phyloP scores from a whole-genome alignment of 108 stramenopile genomes.

The Mediolabrus comicus region DNA sequence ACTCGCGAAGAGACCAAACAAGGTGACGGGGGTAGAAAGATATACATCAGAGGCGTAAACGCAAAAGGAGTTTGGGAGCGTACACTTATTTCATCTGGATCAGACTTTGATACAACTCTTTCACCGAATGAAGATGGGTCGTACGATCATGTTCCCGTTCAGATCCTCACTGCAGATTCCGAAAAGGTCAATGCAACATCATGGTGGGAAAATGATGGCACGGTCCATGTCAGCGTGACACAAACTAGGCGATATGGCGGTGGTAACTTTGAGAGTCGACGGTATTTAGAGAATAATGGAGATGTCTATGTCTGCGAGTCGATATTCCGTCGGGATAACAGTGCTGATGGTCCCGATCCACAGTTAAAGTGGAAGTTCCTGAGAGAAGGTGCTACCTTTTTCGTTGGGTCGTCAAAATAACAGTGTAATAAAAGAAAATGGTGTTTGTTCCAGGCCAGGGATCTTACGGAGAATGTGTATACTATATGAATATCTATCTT shows the following conservation, averaged over 20 bases:
- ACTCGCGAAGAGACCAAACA: conserved; percentile 72
- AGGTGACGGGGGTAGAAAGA: conserved; percentile 49
- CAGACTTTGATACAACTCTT: conserved; percentile 28
- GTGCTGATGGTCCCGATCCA: conserved; percentile 36
- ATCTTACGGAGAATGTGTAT: background rate
- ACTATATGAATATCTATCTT: background rate
- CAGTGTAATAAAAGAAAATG: background rate
- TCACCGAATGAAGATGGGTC: conserved; percentile 20
- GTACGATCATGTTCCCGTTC: conserved; percentile 20
- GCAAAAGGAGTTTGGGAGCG: conserved; percentile 70
- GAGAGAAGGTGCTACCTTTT: conserved; percentile 28
- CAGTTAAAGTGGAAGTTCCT: conserved; percentile 40
- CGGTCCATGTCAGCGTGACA: conserved; percentile 69
- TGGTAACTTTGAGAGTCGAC: conserved; percentile 65
- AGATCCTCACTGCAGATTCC: conserved; percentile 61
- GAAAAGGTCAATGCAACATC: conserved; percentile 67
- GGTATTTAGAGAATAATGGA: conserved; percentile 60
- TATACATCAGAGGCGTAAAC: conserved; percentile 61
- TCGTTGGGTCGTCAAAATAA: background rate
- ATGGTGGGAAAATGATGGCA: conserved; percentile 79
- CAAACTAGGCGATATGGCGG: conserved; percentile 72
- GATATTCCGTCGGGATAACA: conserved; percentile 49
- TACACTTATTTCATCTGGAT: conserved; percentile 60
- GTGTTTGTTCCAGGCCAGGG: too few species aligned
- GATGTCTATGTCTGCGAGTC: conserved; percentile 67